Evolutionary conservation across 805 yeast species (phyloP).

Genomic region (Ogataea pini): DNA sequence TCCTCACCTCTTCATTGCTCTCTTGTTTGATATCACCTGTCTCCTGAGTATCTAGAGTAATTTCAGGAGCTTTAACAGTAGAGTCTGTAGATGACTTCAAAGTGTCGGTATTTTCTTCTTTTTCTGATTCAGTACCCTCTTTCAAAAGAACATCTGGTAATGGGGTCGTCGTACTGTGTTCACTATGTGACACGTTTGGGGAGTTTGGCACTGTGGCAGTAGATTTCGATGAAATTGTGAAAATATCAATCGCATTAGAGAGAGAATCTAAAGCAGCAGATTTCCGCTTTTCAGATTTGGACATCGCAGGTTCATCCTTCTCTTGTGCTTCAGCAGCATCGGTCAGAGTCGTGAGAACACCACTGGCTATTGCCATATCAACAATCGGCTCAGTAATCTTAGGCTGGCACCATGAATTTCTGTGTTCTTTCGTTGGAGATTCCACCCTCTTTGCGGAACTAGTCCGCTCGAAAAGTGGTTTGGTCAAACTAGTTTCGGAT

Average conservation of each 20-base stretch:
- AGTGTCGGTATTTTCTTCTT: constrained; percentile 4
- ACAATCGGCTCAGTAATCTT: constrained; percentile 35
- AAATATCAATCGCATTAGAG: constrained; percentile 34
- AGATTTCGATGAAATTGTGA: constrained; percentile 27
- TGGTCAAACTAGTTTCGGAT: constrained; percentile 25
- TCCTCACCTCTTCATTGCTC: neutral
- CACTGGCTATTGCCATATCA: constrained; percentile 35
- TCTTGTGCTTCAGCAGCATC: constrained; percentile 10
- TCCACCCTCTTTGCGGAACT: constrained; percentile 23
- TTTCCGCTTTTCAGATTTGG: constrained; percentile 32
- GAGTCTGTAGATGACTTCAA: constrained; percentile 1
- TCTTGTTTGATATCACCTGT: neutral
- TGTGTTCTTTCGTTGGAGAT: constrained; percentile 32
- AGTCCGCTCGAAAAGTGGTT: constrained; percentile 21
- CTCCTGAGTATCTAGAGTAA: neutral
- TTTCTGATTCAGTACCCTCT: neutral
- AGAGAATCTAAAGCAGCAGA: constrained; percentile 36
- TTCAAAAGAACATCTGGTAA: neutral
- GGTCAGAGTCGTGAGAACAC: constrained; percentile 29
- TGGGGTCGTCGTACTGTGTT: neutral
- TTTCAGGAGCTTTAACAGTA: constrained; percentile 2
- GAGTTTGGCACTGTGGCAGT: constrained; percentile 21
- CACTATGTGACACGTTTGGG: constrained; percentile 13
- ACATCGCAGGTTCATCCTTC: constrained; percentile 7
- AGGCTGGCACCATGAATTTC: constrained; percentile 33